Evolutionary conservation across 176 grass and related monocot species (phyloP).

Genomic region (Carex pumila): DNA sequence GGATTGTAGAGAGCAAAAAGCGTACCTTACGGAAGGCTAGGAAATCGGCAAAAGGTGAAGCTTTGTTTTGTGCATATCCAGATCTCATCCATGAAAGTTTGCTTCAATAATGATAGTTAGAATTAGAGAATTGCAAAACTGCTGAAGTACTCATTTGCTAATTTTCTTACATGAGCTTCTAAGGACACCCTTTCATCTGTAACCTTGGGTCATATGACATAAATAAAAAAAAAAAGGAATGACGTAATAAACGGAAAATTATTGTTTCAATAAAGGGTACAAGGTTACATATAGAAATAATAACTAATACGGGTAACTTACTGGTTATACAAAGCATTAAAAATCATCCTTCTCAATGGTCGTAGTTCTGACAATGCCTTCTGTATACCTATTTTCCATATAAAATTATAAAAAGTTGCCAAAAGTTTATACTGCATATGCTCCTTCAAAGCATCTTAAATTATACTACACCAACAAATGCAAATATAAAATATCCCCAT

Average conservation of each 20-base stretch:
- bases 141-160: not conserved
- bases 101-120: constrained; percentile 34
- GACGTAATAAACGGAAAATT: constrained; percentile 10
- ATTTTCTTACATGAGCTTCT: not conserved
- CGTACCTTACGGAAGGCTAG: constrained; percentile 86
- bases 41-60: constrained; percentile 82
- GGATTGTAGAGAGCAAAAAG: not conserved
- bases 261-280: constrained; percentile 25
- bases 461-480: not conserved
- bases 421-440: not conserved
- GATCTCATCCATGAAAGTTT: constrained; percentile 78
- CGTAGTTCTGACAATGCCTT: constrained; percentile 76
- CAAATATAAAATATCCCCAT: not conserved
- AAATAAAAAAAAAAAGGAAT: constrained; percentile 13
- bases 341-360: constrained; percentile 89
- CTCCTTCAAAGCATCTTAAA: not conserved
- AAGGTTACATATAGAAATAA: not conserved
- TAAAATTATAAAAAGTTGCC: constrained; percentile 16
- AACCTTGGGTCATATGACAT: not conserved
- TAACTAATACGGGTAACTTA: constrained; percentile 27
- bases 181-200: not conserved
- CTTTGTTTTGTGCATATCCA: constrained; percentile 74
- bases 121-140: not conserved
- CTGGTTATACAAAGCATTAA: constrained; percentile 90
- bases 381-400: constrained; percentile 57